Base-by-base conservation (phyloP, 352 stramenopile species). In the Blastocystis sp. region DNA sequence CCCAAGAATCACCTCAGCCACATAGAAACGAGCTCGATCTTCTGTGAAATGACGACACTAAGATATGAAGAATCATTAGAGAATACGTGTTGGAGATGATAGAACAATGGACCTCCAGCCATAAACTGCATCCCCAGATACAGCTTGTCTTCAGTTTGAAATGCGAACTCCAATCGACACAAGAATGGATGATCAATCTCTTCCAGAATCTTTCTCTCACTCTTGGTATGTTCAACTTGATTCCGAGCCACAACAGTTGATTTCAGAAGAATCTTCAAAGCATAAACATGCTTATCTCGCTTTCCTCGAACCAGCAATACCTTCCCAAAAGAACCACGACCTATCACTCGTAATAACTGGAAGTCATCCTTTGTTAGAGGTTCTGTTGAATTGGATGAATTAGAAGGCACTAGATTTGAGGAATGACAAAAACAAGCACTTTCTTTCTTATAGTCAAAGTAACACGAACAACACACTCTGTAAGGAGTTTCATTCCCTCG, bases 61-160 rank as follows among this genome's bases (percentile, higher is more conserved):
- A 16, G 27, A 43, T 5, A 46, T 5, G 39, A 19, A 35, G n/a
- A 4, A 16, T 16, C 21, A 61, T 4, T 3, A 16, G 16, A 91
- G 69, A 97, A 92, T 92, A 96, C 93, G 88, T 96, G 95, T 90
- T 96, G 96, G 37, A 97, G 91, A 92, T 94, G 97, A 89, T 96
- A 96, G 89, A 97, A 97, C 42, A 99, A 91, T 88, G 98, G 95
- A 46, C 96, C 96, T 9, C 96, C 96, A 3, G 95, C 93, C 89
- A 95, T 98, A 80, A 98, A 98, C 90, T 98, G 95, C 27, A 98
- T 91, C 46, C 98, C 95, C 49, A 99, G 93, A 90, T 97, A 98
- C 32, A 98, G 91, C 90, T 98, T 98, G 78, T 95, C 93, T 42
- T 93, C 75, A 21, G 93, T 97, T 91, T 98, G 95, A 90, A 98